A percentile compares a stretch with the other conserved stretches of the same genome.
Evolutionary conservation across 2,329 filamentous ascomycete genomes (phyloP).

Genomic region (Pestalotiopsis sp.): DNA sequence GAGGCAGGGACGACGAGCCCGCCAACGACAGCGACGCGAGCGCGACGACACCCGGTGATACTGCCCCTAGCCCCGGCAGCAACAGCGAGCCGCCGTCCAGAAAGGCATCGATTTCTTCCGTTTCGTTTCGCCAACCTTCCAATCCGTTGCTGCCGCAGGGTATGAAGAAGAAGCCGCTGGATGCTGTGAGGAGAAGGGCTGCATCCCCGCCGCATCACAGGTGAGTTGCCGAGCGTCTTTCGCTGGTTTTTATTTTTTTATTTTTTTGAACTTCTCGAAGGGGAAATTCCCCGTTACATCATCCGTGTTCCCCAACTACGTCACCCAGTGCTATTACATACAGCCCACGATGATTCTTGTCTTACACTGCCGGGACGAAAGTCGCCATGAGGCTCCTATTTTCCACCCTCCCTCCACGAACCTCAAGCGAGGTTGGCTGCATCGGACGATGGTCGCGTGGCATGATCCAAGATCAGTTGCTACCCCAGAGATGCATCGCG

Average conservation of each 20-base stretch:
- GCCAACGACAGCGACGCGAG: constrained; percentile 32
- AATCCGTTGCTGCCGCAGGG: constrained; percentile 53
- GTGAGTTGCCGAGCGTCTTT: constrained; percentile 38
- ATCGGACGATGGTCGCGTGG: constrained; percentile 12
- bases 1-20: constrained; percentile 24
- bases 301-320: constrained; percentile 3
- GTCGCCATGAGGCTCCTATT: constrained; percentile 11
- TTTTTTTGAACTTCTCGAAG: not conserved
- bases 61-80: constrained; percentile 36
- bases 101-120: constrained; percentile 50
- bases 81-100: constrained; percentile 37
- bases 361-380: not conserved
- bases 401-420: not conserved
- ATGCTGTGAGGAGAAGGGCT: constrained; percentile 42
- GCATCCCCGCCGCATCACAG: constrained; percentile 52
- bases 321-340: not conserved
- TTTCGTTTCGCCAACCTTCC: constrained; percentile 47
- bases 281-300: not conserved
- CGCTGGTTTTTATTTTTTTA: constrained; percentile 12
- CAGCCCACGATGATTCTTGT: not conserved
- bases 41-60: constrained; percentile 36
- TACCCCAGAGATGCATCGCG: constrained; percentile 15
- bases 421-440: constrained; percentile 14
- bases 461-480: constrained; percentile 14
- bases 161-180: constrained; percentile 46